Evolutionary conservation across 108 stramenopile species (phyloP), one percentile per base, ranked within the genome.

Genomic region (Nitzschia palea): DNA sequence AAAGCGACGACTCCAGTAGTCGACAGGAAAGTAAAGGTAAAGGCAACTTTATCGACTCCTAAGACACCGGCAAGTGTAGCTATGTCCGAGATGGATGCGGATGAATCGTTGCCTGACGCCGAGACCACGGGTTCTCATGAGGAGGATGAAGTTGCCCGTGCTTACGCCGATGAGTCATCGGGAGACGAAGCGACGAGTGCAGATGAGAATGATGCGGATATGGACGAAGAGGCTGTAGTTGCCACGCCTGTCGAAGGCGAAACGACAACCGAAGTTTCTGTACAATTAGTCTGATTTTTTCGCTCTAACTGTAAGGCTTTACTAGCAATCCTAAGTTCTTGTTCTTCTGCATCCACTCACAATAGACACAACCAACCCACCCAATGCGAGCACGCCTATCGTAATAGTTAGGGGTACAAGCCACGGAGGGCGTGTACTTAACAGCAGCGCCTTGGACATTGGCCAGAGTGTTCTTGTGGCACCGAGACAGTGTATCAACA

Each of bases 161-260:
- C 8, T 51, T 14, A 60, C 15, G 58, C 15, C 27, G 58, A 60
- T 18, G n/a, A n/a, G n/a, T 60, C 37, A 35, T 40, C 34, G 20
- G 58, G 23, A 37, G 62, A 47, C 40, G 59, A 60, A 43, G 59
- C 59, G 10, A 55, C 20, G 54, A 40, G 36, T 40, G 30, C n/a
- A 18, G 55, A 14, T n/a, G 55, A 55, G 12, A 51, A 18, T 51
- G 55, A 55, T 12, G 27, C 3, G 22, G 10, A 55, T 29, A 27
- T 3, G 4, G 55, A 55, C 15, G 54, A 55, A 25, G 54, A 32
- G 6, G 59, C 0, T 3, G 59, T 23, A 26, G 59, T 33, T 5
- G 59, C 3, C 17, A 42, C 37, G 1, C 40, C 25, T 12, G 59
- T 42, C 12, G 59, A 61, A 42, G 37, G 12, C 1, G 59, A 61